These are phyloP conservation scores for Suhomyces guaymorum DNA, from an alignment of 1,139 yeast genomes.

Conservation along the genomic window DNA sequence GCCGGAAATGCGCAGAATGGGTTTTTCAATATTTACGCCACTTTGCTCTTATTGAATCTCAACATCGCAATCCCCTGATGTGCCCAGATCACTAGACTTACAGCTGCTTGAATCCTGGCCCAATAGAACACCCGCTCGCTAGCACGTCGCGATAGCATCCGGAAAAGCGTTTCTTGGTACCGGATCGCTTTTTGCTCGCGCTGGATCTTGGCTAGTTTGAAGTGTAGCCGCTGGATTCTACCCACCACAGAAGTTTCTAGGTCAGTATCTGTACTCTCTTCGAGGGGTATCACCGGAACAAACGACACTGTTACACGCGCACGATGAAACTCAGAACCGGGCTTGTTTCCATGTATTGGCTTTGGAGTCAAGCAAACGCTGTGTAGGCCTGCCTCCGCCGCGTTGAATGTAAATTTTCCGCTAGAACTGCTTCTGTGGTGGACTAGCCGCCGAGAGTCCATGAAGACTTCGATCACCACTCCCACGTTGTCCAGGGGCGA, in stretches of 20 bases:
- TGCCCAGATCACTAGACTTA: slow-evolving; percentile 50
- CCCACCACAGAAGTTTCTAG: slow-evolving; percentile 37
- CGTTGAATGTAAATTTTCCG: slow-evolving; percentile 61
- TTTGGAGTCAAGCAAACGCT: slow-evolving; percentile 68
- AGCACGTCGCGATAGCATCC: slow-evolving; percentile 67
- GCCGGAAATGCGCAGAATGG: too few relatives aligned
- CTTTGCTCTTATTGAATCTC: background rate
- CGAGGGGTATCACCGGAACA: slow-evolving; percentile 56
- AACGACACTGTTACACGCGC: slow-evolving; percentile 43
- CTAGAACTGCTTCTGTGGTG: slow-evolving; percentile 59
- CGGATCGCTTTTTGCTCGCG: slow-evolving; percentile 68
- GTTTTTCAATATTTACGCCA: background rate
- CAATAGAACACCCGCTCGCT: slow-evolving; percentile 66
- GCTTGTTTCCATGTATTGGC: slow-evolving; percentile 29
- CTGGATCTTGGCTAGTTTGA: slow-evolving; percentile 56
- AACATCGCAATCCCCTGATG: slow-evolving; percentile 55
- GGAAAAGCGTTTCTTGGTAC: slow-evolving; percentile 66
- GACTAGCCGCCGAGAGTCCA: slow-evolving; percentile 65
- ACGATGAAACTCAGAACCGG: slow-evolving; percentile 44
- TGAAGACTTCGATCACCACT: slow-evolving; percentile 53
- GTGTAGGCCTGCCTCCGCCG: slow-evolving; percentile 69
- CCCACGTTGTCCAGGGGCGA: slow-evolving; percentile 40
- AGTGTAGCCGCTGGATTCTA: slow-evolving; percentile 33
- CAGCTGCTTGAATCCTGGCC: slow-evolving; percentile 65
- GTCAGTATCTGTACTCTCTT: slow-evolving; percentile 14